These are phyloP conservation scores for Suhomyces prunicola DNA, from an alignment of 805 yeast species.

Conservation along the genomic window DNA sequence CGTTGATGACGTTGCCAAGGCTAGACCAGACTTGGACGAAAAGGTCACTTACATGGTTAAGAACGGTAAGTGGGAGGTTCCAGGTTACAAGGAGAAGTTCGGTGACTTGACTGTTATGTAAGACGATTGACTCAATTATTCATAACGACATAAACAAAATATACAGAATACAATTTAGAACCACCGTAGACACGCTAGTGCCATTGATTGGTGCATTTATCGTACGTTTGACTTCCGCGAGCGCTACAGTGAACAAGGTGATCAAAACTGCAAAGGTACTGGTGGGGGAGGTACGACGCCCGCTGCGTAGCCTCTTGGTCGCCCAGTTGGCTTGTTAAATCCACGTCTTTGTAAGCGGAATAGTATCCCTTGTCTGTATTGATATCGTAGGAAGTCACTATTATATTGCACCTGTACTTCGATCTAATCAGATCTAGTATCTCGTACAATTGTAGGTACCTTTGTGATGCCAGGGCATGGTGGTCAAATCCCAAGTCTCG, in stretches of 20 bases:
- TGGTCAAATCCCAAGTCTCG: slow-evolving; percentile 6
- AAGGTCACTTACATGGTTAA: slow-evolving; percentile 92
- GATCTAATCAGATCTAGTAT: slow-evolving; percentile 11
- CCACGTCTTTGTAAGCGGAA: background rate
- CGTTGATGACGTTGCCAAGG: slow-evolving; percentile 89
- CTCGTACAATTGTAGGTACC: slow-evolving; percentile 14
- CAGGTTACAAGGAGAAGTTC: slow-evolving; percentile 97
- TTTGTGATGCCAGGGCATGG: slow-evolving; percentile 3
- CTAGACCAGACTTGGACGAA: slow-evolving; percentile 96
- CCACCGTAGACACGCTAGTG: background rate
- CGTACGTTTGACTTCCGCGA: background rate
- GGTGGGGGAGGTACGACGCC: background rate
- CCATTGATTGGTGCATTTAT: background rate
- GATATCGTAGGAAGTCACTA: slow-evolving; percentile 28
- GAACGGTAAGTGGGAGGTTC: slow-evolving; percentile 97
- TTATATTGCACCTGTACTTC: slow-evolving; percentile 24
- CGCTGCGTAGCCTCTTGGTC: background rate
- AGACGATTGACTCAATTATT: slow-evolving; percentile 7
- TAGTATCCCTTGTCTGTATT: slow-evolving; percentile 31
- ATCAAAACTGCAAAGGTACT: background rate
- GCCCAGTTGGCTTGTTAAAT: background rate
- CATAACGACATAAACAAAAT: slow-evolving; percentile 4
- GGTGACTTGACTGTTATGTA: slow-evolving; percentile 95
- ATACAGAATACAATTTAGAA: background rate
- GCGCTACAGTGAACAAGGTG: background rate